A percentile compares a stretch with the other conserved stretches of the same genome.
Evolutionary conservation across 768 basidiomycete species (phyloP).

Genomic region (Russula sp.): DNA sequence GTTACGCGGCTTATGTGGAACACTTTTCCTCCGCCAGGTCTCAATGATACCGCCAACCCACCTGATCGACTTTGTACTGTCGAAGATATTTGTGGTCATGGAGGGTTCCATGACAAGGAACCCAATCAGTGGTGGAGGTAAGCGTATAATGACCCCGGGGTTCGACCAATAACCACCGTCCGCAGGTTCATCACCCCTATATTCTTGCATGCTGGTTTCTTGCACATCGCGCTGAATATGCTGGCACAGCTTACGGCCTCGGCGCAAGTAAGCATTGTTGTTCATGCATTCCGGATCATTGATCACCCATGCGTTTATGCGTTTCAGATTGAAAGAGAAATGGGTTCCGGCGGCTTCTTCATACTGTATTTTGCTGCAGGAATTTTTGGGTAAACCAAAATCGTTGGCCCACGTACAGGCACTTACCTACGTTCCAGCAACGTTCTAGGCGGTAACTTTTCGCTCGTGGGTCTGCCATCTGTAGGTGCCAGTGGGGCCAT

Average conservation of each 20-base stretch:
- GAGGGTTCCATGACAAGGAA: slow-evolving; percentile 52
- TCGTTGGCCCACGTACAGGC: background rate
- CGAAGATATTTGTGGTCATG: slow-evolving; percentile 85
- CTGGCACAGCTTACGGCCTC: slow-evolving; percentile 78
- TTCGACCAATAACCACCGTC: slow-evolving; percentile 8
- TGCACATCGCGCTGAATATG: slow-evolving; percentile 92
- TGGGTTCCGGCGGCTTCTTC: slow-evolving; percentile 84
- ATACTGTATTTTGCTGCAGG: slow-evolving; percentile 88
- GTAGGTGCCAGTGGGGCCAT: slow-evolving; percentile 93
- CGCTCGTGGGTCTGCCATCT: slow-evolving; percentile 82
- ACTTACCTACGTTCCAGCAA: slow-evolving; percentile 47
- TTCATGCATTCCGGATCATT: background rate
- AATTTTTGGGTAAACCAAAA: slow-evolving; percentile 73
- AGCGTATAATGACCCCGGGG: background rate
- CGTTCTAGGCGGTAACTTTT: slow-evolving; percentile 89
- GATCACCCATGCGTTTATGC: background rate
- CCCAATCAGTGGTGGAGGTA: slow-evolving; percentile 61
- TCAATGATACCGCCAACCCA: slow-evolving; percentile 84
- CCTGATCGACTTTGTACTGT: slow-evolving; percentile 66
- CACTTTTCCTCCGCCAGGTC: slow-evolving; percentile 43
- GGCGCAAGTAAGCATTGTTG: slow-evolving; percentile 53
- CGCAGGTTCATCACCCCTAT: slow-evolving; percentile 54
- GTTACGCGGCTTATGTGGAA: slow-evolving; percentile 9
- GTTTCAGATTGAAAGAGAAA: slow-evolving; percentile 77
- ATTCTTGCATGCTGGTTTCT: slow-evolving; percentile 92